Evolutionary conservation across 257 asterid species (phyloP).

Genomic region (Linderniella brevidens): DNA sequence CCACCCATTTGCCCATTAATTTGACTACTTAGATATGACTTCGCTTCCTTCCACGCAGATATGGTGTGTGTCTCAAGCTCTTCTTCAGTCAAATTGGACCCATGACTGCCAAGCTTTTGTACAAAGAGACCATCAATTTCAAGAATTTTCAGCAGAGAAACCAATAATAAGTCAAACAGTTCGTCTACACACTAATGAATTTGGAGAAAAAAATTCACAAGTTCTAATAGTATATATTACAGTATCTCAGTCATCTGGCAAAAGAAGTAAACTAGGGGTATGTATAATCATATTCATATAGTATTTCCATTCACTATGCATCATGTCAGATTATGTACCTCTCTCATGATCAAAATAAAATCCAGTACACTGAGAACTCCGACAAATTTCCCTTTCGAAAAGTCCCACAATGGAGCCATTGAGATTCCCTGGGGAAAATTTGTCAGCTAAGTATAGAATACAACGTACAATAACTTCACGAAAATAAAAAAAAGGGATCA

Average conservation of each 20-base stretch:
- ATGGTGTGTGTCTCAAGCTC: conserved; percentile 84
- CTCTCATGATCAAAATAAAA: conserved; percentile 80
- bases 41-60: conserved; percentile 81
- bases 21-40: conserved; percentile 33
- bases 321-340: conserved; percentile 26
- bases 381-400: conserved; percentile 52
- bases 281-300: not conserved
- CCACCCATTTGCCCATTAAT: conserved; percentile 26
- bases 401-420: conserved; percentile 82
- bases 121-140: conserved; percentile 7
- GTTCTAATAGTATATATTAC: too few relatives aligned
- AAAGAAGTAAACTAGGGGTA: not conserved
- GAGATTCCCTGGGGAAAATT: conserved; percentile 61
- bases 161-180: conserved; percentile 1
- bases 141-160: conserved; percentile 9
- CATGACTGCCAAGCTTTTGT: conserved; percentile 63
- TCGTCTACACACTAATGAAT: too few relatives aligned
- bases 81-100: conserved; percentile 75
- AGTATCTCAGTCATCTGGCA: not conserved
- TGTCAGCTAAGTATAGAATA: conserved; percentile 3
- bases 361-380: conserved; percentile 85
- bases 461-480: not conserved
- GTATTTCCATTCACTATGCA: not conserved
- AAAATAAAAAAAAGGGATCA: not conserved
- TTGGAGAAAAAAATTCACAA: too few relatives aligned